Conservation (phyloP, 108 stramenopile species). For the Skeletonema potamos region DNA sequence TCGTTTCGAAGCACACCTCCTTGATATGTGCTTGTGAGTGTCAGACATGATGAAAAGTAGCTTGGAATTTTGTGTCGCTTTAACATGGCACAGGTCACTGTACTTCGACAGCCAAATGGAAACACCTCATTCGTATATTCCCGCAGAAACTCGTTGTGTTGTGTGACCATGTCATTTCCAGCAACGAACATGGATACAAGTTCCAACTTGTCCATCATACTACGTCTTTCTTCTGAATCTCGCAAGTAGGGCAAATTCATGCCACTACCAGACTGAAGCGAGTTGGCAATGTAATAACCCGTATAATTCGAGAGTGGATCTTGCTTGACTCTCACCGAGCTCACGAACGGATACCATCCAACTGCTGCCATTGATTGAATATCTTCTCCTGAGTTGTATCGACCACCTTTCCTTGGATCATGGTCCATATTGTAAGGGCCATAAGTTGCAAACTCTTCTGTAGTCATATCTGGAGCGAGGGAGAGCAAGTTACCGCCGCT, state of each 20-base stretch:
- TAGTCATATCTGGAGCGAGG: background rate
- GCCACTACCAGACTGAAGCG: background rate
- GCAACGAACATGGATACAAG: background rate
- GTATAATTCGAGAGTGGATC: background rate
- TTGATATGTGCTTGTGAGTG: constrained; percentile 1
- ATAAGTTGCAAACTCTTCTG: background rate
- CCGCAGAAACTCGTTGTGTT: background rate
- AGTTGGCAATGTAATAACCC: background rate
- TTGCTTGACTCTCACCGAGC: background rate
- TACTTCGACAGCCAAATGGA: constrained; percentile 5
- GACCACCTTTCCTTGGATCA: background rate
- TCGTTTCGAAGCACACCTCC: background rate
- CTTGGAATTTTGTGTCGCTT: background rate
- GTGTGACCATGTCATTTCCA: background rate
- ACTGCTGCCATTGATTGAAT: background rate
- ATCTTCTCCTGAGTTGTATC: constrained; percentile 7
- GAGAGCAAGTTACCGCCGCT: background rate
- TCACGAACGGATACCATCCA: background rate
- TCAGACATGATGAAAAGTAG: constrained; percentile 9
- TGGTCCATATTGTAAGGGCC: background rate
- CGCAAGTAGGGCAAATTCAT: background rate
- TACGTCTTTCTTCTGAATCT: background rate
- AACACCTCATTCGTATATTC: background rate
- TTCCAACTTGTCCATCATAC: background rate
- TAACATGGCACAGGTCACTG: background rate